phyloP scores from a whole-genome alignment of 768 basidiomycete species.

The Serendipita sp. region DNA sequence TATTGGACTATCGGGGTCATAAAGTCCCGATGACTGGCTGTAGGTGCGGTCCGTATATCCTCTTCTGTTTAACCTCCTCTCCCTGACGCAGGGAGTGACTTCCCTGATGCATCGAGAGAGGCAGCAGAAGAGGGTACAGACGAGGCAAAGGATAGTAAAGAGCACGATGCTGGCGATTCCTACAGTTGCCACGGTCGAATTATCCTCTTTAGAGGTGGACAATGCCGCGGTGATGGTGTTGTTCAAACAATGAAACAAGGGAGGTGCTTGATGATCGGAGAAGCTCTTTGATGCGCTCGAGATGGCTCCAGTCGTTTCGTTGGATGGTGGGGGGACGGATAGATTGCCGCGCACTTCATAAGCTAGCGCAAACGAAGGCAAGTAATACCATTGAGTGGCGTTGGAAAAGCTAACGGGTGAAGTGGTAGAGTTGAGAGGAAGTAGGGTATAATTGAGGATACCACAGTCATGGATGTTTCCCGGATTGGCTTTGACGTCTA shows the following conservation, averaged over 20 bases:
- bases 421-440: neutral
- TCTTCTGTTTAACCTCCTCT: no score
- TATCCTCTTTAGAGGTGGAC: constrained; percentile 32
- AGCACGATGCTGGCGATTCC: neutral
- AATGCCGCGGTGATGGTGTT: constrained; percentile 40
- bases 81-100: no score
- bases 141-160: no score
- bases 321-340: neutral
- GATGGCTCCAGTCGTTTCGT: neutral
- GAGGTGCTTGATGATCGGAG: constrained; percentile 19
- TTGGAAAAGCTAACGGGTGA: neutral
- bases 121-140: no score
- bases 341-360: neutral
- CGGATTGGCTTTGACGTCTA: neutral
- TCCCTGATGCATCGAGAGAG: no score
- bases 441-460: neutral
- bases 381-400: neutral
- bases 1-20: no score
- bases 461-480: neutral
- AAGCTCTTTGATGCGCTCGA: neutral
- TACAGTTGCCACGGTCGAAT: neutral
- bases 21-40: no score
- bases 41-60: no score
- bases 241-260: constrained; percentile 41
- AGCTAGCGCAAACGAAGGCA: neutral